These are phyloP conservation scores for Aspergillus jensenii DNA, from an alignment of 2,329 filamentous ascomycete genomes.

Conservation along the genomic window DNA sequence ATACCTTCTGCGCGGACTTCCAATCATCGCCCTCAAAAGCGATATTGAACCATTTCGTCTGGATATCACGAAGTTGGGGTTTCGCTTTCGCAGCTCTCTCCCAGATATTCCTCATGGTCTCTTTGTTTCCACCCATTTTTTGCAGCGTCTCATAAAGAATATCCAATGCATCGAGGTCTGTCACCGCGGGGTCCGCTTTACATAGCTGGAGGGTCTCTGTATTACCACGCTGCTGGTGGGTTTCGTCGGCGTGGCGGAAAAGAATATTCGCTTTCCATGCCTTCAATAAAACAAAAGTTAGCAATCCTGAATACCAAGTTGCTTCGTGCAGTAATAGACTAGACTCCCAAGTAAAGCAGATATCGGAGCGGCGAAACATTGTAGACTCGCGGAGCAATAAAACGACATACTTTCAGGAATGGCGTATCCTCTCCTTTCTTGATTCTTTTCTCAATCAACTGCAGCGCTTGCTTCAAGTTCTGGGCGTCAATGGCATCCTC, in stretches of 20 bases:
- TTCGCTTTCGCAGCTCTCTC: constrained; percentile 47
- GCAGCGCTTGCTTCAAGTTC: constrained; percentile 51
- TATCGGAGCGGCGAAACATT: not conserved
- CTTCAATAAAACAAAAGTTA: constrained; percentile 23
- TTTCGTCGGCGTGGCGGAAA: constrained; percentile 41
- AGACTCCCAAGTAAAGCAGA: not conserved
- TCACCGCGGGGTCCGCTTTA: constrained; percentile 42
- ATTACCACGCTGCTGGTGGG: constrained; percentile 44
- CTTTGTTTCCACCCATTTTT: constrained; percentile 34
- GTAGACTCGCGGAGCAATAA: not conserved
- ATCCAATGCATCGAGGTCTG: constrained; percentile 46
- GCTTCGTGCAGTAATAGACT: not conserved
- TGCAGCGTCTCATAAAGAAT: constrained; percentile 43
- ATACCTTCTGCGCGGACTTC: constrained; percentile 51
- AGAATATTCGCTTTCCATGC: constrained; percentile 47
- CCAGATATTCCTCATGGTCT: constrained; percentile 42
- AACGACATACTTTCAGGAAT: constrained; percentile 37
- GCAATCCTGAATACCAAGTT: not conserved
- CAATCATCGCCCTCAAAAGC: constrained; percentile 44
- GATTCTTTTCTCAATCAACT: constrained; percentile 52
- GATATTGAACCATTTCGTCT: constrained; percentile 46
- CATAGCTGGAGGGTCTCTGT: constrained; percentile 45
- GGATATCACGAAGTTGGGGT: constrained; percentile 44
- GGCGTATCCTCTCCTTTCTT: constrained; percentile 54
- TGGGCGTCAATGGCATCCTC: constrained; percentile 50